Evolutionary conservation across 164 flowering plant species (phyloP), one percentile per base, ranked within the genome.

Genomic region (Malania oleifera): DNA sequence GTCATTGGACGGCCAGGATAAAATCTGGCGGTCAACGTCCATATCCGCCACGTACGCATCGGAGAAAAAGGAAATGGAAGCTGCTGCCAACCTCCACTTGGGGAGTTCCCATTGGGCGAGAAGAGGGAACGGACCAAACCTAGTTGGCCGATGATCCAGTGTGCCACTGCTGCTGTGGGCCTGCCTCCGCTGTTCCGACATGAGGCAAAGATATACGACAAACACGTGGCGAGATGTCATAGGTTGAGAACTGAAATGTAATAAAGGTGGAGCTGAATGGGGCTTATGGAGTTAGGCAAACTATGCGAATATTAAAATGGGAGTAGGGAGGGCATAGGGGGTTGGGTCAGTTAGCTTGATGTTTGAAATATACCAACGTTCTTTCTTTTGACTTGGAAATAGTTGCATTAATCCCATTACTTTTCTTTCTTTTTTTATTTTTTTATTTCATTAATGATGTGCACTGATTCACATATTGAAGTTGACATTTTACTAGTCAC

Each of bases 101-200:
- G 64, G 2, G 7, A 11, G 29, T 40, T 35, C 2, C 18, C 3
- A 70, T 54, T 70, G 58, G 64, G 3, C 1, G 1, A 0, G 17
- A 0, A 7, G 2, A 27, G 59, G 52, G 12, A 5, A 6, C 4
- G 22, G 23, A 18, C 59, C 54, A 7, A 37, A 52, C 55, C 39
- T 15, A 31, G 13, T 38, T 62, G 67, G 41, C 52, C 27, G 6
- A 18, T 44, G 12, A 26, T 6, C 46, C 4, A 31, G 12, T 1
- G 52, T 17, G 51, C 22, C 19, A 34, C 5, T 64, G 62, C 68
- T 25, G 25, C 1, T 31, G 66, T 65, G 73, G 62, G 25, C 60
- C 66, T 70, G 73, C 70, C 65, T 65, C 73, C 63, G 9, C 19
- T 37, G 69, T 47, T 61, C 63, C 69, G 73, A 65, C 73, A 70